Base-by-base conservation (phyloP, 1,284 basidiomycete genomes). In the Meira nashicola region DNA sequence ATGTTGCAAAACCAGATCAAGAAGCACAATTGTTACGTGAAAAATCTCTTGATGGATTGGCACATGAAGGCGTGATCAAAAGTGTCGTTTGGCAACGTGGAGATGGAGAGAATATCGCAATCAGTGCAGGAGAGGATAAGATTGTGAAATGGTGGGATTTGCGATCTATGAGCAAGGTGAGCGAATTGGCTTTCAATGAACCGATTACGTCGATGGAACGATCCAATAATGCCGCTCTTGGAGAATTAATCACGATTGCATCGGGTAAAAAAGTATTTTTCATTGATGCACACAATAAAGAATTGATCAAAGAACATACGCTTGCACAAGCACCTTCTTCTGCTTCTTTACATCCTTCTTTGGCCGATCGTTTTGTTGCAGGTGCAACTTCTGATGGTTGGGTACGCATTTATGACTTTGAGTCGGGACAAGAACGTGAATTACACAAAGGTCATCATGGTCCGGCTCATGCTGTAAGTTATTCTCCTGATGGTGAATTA, bases 361-460 rank as follows among this genome's bases (percentile, higher is more conserved):
- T 85, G 50, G 87, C 90, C 70, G 90, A 95, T 79, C 84, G 90
- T 37, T 97, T 97, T 79, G 88, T 97, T 44, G 92, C 90, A 0
- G 94, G 95, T n/a, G 89, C 86, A 64, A 83, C 84, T 44, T 84
- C 83, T 11, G 95, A 98, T 79, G 92, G 95, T 66, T 98, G 95
- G 95, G 92, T 98, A 21, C 83, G 94, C 44, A 86, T 97, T 38
- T 93, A 96, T 76, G 89, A 89, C 44, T 86, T 92, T 72, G 78
- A 81, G 40, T 85, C 88, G n/a, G 94, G 90, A 1, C 85, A 87
- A 75, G 92, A 96, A 81, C 81, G 85, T 64, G 94, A 97, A 63
- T 85, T 96, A 57, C 84, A 94, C 69, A 97, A 97, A 80, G 94
- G 94, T 6, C 95, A 98, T 78, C 94, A 98, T 77, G 94, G 94